Conservation (phyloP, 2,329 filamentous ascomycete genomes). For the Fusarium dimerum region DNA sequence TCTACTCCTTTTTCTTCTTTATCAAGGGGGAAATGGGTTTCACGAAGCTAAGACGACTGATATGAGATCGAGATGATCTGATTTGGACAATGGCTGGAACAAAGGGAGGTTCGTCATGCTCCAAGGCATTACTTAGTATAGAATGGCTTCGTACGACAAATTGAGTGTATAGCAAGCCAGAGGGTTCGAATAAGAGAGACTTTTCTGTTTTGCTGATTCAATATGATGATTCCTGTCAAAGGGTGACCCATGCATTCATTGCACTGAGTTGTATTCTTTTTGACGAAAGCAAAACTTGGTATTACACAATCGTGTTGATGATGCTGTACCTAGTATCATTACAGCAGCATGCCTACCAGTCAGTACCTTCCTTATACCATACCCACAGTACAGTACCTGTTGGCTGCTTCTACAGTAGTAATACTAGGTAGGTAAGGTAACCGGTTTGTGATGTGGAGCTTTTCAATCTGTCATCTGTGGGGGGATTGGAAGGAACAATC, state of each 20-base stretch:
- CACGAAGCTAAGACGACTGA: background rate
- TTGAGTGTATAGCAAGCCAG: background rate
- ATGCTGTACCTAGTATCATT: too few species aligned
- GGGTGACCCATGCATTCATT: background rate
- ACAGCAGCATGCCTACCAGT: too few species aligned
- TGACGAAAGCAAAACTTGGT: too few species aligned
- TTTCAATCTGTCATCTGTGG: background rate
- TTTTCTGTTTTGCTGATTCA: background rate
- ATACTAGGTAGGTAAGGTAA: too few species aligned
- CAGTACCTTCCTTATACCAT: too few species aligned
- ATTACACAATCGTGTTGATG: too few species aligned
- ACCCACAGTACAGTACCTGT: too few species aligned
- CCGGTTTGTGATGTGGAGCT: too few species aligned
- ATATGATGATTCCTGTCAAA: background rate
- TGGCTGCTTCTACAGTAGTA: too few species aligned
- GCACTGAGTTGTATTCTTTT: too few species aligned
- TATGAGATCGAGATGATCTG: background rate
- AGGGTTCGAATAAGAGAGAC: background rate
- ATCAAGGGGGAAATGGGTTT: background rate
- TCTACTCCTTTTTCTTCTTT: background rate
- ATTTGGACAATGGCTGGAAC: too few species aligned
- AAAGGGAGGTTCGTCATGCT: too few species aligned
- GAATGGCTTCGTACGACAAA: background rate
- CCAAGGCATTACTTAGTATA: background rate
- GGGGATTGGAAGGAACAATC: background rate